Base-by-base conservation (phyloP, 306 rosid species). In the Bauhinia variegata region DNA sequence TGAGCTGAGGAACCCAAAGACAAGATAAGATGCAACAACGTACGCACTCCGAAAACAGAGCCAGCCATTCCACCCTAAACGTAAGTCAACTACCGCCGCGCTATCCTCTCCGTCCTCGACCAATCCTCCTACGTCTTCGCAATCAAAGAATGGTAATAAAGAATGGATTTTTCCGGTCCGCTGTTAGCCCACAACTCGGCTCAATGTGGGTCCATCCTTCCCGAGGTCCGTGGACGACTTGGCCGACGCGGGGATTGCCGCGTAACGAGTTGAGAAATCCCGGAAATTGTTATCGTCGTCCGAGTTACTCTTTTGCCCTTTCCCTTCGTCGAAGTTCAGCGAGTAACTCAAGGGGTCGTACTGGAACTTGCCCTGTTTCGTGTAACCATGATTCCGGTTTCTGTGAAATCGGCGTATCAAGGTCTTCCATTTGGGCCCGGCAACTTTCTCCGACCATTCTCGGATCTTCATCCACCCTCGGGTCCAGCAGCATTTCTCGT, bases 341-440 rank as follows among this genome's bases (percentile, higher is more conserved):
- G 97, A 63, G 54, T 90, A 86, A 58, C 92, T 85, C n/a, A 54
- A 33, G 12, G 85, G 83, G 73, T 90, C 95, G 63, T 90, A 82
- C 1, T 79, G 69, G 72, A 81, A 88, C 1, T 75, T 69, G 2
- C 64, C 46, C 16, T 63, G 82, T 71, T 43, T 70, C 1, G 6
- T 17, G 16, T 65, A 42, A 4, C 10, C 8, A 4, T 4, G n/a
- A 9, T 9, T 13, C 2, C 73, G 73, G 15, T 36, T 53, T 51
- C 32, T 78, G 6, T 75, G 77, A 70, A 91, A 83, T 8, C 86
- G 82, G 19, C 91, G 87, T 23, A 91, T 73, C 69, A 91, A 83
- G 10, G 89, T 88, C 74, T 83, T 91, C 97, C 92, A 91, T 58
- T 74, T 85, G 0, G 89, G 96, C 1, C 96, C 88, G 5, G 87